Conservation (phyloP, 192 early-diverging fungal species). For the Gigaspora rosea region DNA sequence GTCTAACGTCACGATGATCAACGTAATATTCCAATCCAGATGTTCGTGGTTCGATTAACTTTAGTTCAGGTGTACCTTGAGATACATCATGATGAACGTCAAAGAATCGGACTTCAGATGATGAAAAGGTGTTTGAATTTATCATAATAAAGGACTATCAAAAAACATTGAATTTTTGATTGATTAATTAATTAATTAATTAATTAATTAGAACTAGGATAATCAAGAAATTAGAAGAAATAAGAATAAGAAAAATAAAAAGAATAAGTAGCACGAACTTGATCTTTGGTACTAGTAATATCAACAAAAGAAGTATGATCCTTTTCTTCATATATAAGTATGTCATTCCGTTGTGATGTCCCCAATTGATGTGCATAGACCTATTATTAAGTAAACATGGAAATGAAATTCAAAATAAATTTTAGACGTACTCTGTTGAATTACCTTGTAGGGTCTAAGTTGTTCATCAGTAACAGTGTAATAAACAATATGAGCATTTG, state of each 20-base stretch:
- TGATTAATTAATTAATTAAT: neutral
- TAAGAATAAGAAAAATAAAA: neutral
- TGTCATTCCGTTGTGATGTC: slow-evolving; percentile 49
- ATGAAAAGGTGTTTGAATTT: slow-evolving; percentile 71
- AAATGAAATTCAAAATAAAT: too few relatives aligned
- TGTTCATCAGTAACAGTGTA: slow-evolving; percentile 73
- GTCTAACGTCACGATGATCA: slow-evolving; percentile 67
- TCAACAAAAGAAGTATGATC: slow-evolving; percentile 74
- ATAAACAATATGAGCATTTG: slow-evolving; percentile 54
- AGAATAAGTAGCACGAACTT: slow-evolving; percentile 30
- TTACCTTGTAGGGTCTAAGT: slow-evolving; percentile 64
- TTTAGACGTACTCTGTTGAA: neutral
- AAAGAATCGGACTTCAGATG: slow-evolving; percentile 67
- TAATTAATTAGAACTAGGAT: neutral
- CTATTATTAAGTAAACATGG: slow-evolving; percentile 29
- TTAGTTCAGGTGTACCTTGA: slow-evolving; percentile 37
- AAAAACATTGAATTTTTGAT: neutral
- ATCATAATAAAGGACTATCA: slow-evolving; percentile 58
- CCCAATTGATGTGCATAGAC: slow-evolving; percentile 58
- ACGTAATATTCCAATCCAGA: slow-evolving; percentile 72
- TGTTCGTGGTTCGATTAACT: slow-evolving; percentile 56
- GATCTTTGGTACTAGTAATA: slow-evolving; percentile 75
- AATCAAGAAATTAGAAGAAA: neutral
- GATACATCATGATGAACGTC: slow-evolving; percentile 50
- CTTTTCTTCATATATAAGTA: slow-evolving; percentile 62